Evolutionary conservation across 768 basidiomycete genomes (phyloP).

Genomic region (Hypholoma sublateritium): DNA sequence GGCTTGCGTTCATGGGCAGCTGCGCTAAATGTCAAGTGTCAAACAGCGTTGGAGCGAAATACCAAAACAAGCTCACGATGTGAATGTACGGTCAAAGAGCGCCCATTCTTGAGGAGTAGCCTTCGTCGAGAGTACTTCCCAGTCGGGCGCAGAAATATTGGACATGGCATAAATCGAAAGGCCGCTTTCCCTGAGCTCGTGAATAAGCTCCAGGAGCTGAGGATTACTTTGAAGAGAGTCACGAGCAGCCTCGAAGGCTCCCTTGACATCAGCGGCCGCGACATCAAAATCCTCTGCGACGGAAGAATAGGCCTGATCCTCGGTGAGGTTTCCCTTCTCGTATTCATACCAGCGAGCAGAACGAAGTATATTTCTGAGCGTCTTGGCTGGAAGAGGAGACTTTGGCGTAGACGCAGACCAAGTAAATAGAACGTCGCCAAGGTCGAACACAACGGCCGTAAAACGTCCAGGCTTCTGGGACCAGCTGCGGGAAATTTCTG

Average conservation of each 20-base stretch:
- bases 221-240: slow-evolving; percentile 46
- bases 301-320: slow-evolving; percentile 42
- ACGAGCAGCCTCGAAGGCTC: slow-evolving; percentile 47
- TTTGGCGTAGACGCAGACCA: slow-evolving; percentile 48
- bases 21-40: slow-evolving; percentile 17
- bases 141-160: slow-evolving; percentile 58
- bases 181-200: slow-evolving; percentile 38
- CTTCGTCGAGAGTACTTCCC: slow-evolving; percentile 42
- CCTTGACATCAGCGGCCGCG: slow-evolving; percentile 36
- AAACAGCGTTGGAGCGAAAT: not conserved
- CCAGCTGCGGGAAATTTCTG: too few relatives aligned
- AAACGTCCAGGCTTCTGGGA: not conserved
- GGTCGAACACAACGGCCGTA: slow-evolving; percentile 48
- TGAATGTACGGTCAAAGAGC: slow-evolving; percentile 51
- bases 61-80: slow-evolving; percentile 14
- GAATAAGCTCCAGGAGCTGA: slow-evolving; percentile 43
- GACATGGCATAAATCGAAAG: slow-evolving; percentile 55
- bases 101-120: slow-evolving; percentile 41
- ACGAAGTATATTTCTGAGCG: slow-evolving; percentile 40
- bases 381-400: slow-evolving; percentile 40
- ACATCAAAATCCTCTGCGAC: slow-evolving; percentile 41
- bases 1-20: slow-evolving; percentile 55
- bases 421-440: slow-evolving; percentile 56
- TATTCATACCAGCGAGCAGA: slow-evolving; percentile 54
- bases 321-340: slow-evolving; percentile 46